These are phyloP conservation scores for Apiospora pterosperma DNA, from an alignment of 2,329 filamentous ascomycete species.

Conservation along the genomic window DNA sequence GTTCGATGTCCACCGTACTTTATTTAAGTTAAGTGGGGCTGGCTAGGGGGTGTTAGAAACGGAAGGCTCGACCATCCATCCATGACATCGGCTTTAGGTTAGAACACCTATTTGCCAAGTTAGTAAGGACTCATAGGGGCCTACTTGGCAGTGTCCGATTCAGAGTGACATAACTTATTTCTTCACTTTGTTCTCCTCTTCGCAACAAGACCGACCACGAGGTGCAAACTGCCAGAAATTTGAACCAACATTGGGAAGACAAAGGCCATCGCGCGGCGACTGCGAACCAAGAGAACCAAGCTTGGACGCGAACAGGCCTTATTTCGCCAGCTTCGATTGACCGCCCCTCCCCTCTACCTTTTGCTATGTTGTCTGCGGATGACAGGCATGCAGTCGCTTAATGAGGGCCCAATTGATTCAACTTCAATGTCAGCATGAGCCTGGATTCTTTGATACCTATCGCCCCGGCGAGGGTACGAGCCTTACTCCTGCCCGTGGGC, in stretches of 20 bases:
- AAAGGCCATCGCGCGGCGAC: background rate
- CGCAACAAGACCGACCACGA: background rate
- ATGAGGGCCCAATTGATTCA: background rate
- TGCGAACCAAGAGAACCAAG: background rate
- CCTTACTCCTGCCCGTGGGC: slow-evolving; percentile 81
- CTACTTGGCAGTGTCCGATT: background rate
- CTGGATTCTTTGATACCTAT: slow-evolving; percentile 86
- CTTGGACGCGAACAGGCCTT: background rate
- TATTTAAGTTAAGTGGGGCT: background rate
- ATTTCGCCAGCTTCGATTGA: slow-evolving; percentile 2
- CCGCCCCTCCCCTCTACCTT: background rate
- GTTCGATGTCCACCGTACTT: background rate
- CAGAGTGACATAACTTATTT: background rate
- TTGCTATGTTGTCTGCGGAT: slow-evolving; percentile 4
- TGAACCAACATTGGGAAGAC: background rate
- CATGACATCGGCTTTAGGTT: background rate
- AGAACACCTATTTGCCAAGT: background rate
- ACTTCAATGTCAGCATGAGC: slow-evolving; percentile 65
- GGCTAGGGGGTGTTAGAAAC: background rate
- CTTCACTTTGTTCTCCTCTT: background rate
- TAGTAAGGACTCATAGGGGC: background rate
- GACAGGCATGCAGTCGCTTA: slow-evolving; percentile 4
- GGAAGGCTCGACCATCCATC: background rate
- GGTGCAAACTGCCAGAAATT: background rate
- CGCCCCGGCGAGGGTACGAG: slow-evolving; percentile 86